A percentile compares a stretch with the other conserved stretches of the same genome.
phyloP scores from a whole-genome alignment of 768 basidiomycete species.

The Termitomyces sp. region DNA sequence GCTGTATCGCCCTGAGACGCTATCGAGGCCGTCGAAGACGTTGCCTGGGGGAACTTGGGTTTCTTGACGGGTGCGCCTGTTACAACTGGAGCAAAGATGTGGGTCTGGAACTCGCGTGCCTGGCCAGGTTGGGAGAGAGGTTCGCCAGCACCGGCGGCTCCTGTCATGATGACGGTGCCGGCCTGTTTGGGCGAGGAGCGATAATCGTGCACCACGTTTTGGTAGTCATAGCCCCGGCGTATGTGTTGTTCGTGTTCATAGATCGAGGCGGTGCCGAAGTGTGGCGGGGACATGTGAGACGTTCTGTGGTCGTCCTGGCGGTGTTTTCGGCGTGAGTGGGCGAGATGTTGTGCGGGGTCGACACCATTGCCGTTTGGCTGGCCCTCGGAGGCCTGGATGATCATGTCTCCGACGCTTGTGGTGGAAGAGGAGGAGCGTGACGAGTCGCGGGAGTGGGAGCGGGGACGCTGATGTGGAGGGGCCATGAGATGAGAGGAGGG shows the following conservation, averaged over 20 bases:
- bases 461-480: slow-evolving; percentile 3
- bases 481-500: neutral
- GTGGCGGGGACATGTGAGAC: slow-evolving; percentile 1
- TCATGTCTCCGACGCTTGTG: slow-evolving; percentile 43
- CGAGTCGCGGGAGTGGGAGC: slow-evolving; percentile 17
- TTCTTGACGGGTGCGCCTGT: slow-evolving; percentile 74
- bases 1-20: neutral
- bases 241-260: slow-evolving; percentile 9
- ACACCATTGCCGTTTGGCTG: slow-evolving; percentile 3
- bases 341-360: slow-evolving; percentile 1
- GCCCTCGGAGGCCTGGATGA: slow-evolving; percentile 34
- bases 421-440: slow-evolving; percentile 34
- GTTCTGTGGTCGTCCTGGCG: neutral
- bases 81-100: slow-evolving; percentile 71
- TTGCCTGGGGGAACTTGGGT: slow-evolving; percentile 38
- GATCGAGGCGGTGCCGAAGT: neutral
- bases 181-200: slow-evolving; percentile 10
- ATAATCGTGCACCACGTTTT: slow-evolving; percentile 13
- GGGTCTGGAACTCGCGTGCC: slow-evolving; percentile 49
- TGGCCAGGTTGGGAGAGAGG: slow-evolving; percentile 25
- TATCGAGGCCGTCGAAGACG: neutral
- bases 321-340: neutral
- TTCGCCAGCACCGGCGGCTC: slow-evolving; percentile 16
- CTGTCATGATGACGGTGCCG: slow-evolving; percentile 7
- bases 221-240: slow-evolving; percentile 6